Evolutionary conservation across 164 flowering plant species (phyloP), one percentile per base, ranked within the genome.

Genomic region (Taxillus chinensis): DNA sequence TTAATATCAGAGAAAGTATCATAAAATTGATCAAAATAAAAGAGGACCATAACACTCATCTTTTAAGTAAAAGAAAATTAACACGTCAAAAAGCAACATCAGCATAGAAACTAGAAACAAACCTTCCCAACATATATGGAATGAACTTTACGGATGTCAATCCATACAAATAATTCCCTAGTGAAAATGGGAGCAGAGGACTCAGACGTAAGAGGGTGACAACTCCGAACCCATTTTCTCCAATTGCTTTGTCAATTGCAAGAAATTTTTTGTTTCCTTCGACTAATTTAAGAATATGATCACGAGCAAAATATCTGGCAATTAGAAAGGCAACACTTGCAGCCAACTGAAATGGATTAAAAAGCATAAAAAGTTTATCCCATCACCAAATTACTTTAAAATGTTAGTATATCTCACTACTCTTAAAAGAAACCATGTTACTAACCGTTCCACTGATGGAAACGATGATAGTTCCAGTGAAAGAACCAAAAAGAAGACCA

Each of bases 271-370:
- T 90, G 72, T 93, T 93, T 65, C 96, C 97, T 70, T 90, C 87
- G 45, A 93, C 99, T 52, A 93, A 55, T 74, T 90, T 93, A 67
- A 90, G 88, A 69, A 93, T 89, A 3, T 96, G 89, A n/a, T 93
- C 99, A 60, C 97, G 96, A 41, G 99, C 99, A 79, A 93, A 90
- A 83, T 93, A 93, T 84, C 99, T 86, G 58, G 99, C 99, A 64
- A 93, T 90, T 15, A 90, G 80, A 75, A 93, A 93, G 50, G 99
- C 91, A 73, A 89, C 83, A 76, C 92, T 82, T 51, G 99, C 97
- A 39, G 99, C 99, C 64, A 93, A 73, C 99, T 93, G 84, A 61
- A 70, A 82, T 62, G 16, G 38, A 50, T 50, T 50, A 55, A 49
- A 39, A 49, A 60, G 53, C 40, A 56, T 10, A 3, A 8, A 57